These are phyloP conservation scores for Mucor sp. DNA, from an alignment of 371 early-diverging fungal genomes.

Conservation along the genomic window DNA sequence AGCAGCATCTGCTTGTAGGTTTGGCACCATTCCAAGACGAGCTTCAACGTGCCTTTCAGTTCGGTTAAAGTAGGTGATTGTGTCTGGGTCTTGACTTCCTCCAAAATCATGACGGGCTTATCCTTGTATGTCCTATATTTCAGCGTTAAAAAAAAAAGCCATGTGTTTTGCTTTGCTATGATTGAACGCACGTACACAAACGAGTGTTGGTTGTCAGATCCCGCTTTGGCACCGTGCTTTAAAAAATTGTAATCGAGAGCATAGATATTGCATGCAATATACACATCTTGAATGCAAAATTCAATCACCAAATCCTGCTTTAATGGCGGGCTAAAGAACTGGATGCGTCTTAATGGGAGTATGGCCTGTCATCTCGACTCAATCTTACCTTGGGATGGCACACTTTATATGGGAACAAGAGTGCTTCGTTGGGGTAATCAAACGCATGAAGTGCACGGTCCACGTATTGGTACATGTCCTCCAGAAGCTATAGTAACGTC, in stretches of 20 bases:
- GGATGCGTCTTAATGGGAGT: neutral
- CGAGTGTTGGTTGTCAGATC: constrained; percentile 7
- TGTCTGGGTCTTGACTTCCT: constrained; percentile 40
- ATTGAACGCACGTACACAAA: constrained; percentile 18
- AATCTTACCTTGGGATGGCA: constrained; percentile 49
- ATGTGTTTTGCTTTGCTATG: neutral
- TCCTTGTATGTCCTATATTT: constrained; percentile 44
- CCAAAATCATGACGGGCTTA: constrained; percentile 36
- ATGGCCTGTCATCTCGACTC: no score
- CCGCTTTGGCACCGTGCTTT: constrained; percentile 15
- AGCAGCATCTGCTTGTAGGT: constrained; percentile 39
- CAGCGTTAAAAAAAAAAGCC: neutral
- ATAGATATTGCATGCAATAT: constrained; percentile 41
- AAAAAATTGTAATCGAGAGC: constrained; percentile 31
- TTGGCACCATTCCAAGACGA: constrained; percentile 34
- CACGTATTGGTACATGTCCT: constrained; percentile 34
- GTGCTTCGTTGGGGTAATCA: constrained; percentile 41
- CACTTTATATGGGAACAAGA: constrained; percentile 50
- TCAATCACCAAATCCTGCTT: constrained; percentile 48
- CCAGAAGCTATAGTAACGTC: constrained; percentile 32
- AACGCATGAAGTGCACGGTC: constrained; percentile 44
- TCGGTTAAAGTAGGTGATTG: constrained; percentile 49
- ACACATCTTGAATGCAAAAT: constrained; percentile 42
- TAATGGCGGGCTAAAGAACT: constrained; percentile 47
- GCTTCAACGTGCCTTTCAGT: constrained; percentile 27